Evolutionary conservation across 352 stramenopile species (phyloP).

Genomic region (Globisporangium radiosum): DNA sequence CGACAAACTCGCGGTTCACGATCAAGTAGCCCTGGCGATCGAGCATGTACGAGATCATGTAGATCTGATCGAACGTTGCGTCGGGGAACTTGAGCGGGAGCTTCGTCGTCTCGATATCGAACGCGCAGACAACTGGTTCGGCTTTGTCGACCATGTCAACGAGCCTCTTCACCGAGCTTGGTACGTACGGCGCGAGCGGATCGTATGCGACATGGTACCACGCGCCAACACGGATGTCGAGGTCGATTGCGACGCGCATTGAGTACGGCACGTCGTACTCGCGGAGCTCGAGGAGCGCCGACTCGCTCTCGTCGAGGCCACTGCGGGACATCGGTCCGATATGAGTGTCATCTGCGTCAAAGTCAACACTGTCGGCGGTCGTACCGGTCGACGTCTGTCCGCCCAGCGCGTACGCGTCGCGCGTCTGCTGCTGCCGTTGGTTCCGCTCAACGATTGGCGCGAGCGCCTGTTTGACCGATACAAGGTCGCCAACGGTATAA

Average conservation of each 20-base stretch:
- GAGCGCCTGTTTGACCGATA: conserved; percentile 60
- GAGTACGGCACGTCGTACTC: conserved; percentile 99
- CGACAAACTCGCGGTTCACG: conserved; percentile 95
- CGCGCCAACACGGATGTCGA: conserved; percentile 93
- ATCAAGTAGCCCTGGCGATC: conserved; percentile 95
- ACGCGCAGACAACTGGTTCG: conserved; percentile 94
- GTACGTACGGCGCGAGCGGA: conserved; percentile 42
- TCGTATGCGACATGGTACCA: conserved; percentile 95
- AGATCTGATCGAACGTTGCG: conserved; percentile 91
- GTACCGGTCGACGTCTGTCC: conserved; percentile 31
- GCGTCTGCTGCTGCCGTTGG: conserved; percentile 45
- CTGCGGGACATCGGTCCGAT: not conserved
- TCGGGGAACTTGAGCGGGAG: conserved; percentile 98
- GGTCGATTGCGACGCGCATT: conserved; percentile 94
- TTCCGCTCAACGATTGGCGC: conserved; percentile 59
- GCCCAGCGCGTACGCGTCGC: conserved; percentile 59
- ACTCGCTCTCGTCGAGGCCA: conserved; percentile 58
- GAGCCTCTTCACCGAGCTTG: conserved; percentile 41
- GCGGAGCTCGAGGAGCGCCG: conserved; percentile 86
- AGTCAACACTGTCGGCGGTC: conserved; percentile 7
- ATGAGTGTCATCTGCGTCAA: conserved; percentile 16
- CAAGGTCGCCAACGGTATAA: conserved; percentile 65
- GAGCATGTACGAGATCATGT: conserved; percentile 99
- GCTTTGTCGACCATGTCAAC: conserved; percentile 90
- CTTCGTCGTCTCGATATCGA: conserved; percentile 99